Conservation (phyloP, 441 rosid genomes). For the Theobroma grandiflorum region DNA sequence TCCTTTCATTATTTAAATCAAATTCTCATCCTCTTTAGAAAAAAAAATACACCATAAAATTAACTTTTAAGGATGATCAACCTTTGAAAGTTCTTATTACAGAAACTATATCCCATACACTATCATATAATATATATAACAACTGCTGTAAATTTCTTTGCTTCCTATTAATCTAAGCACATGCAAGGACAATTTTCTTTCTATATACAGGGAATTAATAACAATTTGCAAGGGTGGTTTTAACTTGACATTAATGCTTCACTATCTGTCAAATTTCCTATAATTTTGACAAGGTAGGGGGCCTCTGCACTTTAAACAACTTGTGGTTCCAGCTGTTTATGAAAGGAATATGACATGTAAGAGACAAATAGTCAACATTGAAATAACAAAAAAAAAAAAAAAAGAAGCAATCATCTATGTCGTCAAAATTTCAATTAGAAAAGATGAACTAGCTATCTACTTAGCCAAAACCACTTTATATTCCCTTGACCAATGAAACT, state of each 20-base stretch:
- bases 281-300: background rate
- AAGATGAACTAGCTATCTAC: background rate
- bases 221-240: no score
- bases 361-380: background rate
- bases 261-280: background rate
- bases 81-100: no score
- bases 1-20: no score
- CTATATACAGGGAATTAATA: background rate
- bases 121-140: no score
- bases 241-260: background rate
- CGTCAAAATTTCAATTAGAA: no score
- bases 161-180: no score
- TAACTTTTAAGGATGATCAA: background rate
- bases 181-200: background rate
- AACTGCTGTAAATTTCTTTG: no score
- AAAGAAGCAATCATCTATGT: background rate
- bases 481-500: no score
- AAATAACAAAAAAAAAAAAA: no score
- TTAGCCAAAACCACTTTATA: no score
- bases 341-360: background rate
- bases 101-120: no score
- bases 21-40: no score
- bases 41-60: background rate
- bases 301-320: background rate
- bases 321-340: background rate